Evolutionary conservation across 2,329 filamentous ascomycete species (phyloP).

Genomic region (Aspergillus glaucus): DNA sequence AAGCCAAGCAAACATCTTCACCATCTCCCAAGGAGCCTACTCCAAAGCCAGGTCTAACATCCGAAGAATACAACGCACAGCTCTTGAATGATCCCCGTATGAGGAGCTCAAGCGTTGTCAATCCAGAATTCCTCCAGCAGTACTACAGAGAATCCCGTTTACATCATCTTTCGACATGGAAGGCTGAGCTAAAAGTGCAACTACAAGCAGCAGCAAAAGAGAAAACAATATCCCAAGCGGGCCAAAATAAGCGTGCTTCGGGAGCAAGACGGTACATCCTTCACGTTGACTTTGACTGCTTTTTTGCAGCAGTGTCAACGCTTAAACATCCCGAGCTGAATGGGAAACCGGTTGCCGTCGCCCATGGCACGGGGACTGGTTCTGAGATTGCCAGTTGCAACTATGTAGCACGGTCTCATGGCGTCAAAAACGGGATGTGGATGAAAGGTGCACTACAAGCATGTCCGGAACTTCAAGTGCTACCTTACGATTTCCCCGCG

Average conservation of each 20-base stretch:
- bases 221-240: constrained; percentile 46
- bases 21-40: constrained; percentile 15
- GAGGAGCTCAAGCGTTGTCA: constrained; percentile 81
- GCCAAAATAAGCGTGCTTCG: constrained; percentile 48
- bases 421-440: constrained; percentile 98
- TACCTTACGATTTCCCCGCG: constrained; percentile 92
- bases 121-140: constrained; percentile 88
- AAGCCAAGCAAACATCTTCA: constrained; percentile 3
- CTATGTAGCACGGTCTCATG: constrained; percentile 78
- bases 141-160: constrained; percentile 93
- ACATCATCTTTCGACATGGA: constrained; percentile 95
- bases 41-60: constrained; percentile 54
- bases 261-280: constrained; percentile 75
- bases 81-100: constrained; percentile 78
- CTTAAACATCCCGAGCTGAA: constrained; percentile 68
- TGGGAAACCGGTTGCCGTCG: constrained; percentile 79
- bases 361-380: constrained; percentile 75
- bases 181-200: constrained; percentile 83
- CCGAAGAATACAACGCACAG: constrained; percentile 86
- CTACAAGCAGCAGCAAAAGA: constrained; percentile 76
- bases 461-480: constrained; percentile 76
- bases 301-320: constrained; percentile 89
- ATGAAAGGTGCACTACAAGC: constrained; percentile 83
- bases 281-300: constrained; percentile 97
- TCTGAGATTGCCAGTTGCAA: constrained; percentile 98